A percentile compares a stretch with the other conserved stretches of the same genome.
Conservation (phyloP, 495 filamentous ascomycete species). For the Penicillium turbatum region DNA sequence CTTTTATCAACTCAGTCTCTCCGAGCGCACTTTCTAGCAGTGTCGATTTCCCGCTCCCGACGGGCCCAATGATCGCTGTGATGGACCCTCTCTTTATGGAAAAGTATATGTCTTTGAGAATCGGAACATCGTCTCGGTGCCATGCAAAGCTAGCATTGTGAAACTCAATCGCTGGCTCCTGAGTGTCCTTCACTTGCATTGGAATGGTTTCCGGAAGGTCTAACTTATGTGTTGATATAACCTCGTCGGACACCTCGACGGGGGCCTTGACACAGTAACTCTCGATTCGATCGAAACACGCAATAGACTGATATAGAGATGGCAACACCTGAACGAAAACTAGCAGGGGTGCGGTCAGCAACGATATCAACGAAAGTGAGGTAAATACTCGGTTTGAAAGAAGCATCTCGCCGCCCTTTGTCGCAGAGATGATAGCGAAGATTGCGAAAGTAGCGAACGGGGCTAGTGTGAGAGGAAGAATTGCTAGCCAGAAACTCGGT, state of each 20-base stretch:
- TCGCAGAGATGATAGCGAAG: constrained; percentile 39
- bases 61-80: constrained; percentile 35
- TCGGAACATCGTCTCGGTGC: background rate
- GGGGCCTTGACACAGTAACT: constrained; percentile 13
- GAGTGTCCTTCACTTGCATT: background rate
- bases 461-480: constrained; percentile 10
- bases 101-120: constrained; percentile 5
- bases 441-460: constrained; percentile 43
- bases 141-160: constrained; percentile 9
- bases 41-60: constrained; percentile 38
- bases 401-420: constrained; percentile 34
- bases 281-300: constrained; percentile 32
- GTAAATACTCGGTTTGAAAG: constrained; percentile 38
- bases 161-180: background rate
- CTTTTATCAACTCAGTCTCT: constrained; percentile 1
- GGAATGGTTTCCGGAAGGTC: background rate
- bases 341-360: constrained; percentile 29
- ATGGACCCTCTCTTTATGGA: constrained; percentile 8
- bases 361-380: constrained; percentile 30
- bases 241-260: background rate
- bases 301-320: constrained; percentile 15
- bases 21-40: constrained; percentile 29
- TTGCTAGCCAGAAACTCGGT: background rate
- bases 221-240: background rate
- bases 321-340: constrained; percentile 28